Evolutionary conservation across 345 rosid genomes (phyloP), one percentile per base, ranked within the genome.

Genomic region (Balakata baccata): DNA sequence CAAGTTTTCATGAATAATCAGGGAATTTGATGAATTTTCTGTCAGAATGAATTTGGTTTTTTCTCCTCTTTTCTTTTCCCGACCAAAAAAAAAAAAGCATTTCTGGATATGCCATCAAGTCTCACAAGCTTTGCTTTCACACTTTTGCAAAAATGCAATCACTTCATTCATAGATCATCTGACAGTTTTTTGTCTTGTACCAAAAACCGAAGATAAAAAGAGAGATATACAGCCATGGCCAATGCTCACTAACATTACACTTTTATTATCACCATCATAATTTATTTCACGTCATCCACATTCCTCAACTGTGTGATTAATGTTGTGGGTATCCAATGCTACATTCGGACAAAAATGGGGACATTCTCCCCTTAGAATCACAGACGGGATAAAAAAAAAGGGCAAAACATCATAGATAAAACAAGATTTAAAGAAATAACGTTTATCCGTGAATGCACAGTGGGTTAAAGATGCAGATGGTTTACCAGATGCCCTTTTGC

Each of bases 271-370:
- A 47, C 25, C 64, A 70, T 23, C 3, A 20, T 22, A 14, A 7
- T 41, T 23, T 60, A 29, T 29, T 29, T 71, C 75, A 60, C 34
- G 29, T 62, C 68, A 62, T 25, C 13, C 3, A 37, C 67, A 72
- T 50, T 63, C 76, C 57, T 65, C 66, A 47, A 23, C 59, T 63
- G 20, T 58, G 46, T 45, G 34, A 22, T 45, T 29, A 29, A 29
- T 29, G 65, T 45, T 67, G 37, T 58, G 77, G 67, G 77, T 37
- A 74, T 74, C 77, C 77, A 20, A 74, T 29, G 77, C 16, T 57
- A 17, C 11, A 23, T 23, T 52, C 53, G 38, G 76, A 53, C 62
- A 52, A 64, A 17, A 34, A 29, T 29, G 10, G 47, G 47, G 1
- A 0, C 9, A 43, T 43, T 43, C 10, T 43, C 7, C 7, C 47